Conservation (phyloP, 495 filamentous ascomycete genomes). For the Lophiotrema nucula region DNA sequence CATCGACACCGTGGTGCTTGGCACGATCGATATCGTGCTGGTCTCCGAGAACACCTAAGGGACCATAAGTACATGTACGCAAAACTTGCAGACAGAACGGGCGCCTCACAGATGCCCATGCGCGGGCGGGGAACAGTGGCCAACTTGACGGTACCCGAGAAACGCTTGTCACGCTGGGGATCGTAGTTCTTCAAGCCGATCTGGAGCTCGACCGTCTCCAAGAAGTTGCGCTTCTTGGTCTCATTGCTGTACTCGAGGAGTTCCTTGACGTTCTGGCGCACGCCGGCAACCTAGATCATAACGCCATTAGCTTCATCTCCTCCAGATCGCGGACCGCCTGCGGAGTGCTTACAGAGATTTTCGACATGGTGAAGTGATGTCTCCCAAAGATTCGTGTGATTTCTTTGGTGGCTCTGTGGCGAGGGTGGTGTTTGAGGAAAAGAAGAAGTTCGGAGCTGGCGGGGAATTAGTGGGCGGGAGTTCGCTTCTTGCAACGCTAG, state of each 20-base stretch:
- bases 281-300: conserved; percentile 71
- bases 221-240: conserved; percentile 99
- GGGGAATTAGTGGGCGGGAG: conserved; percentile 1
- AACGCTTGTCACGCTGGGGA: conserved; percentile 99
- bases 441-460: background rate
- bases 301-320: background rate
- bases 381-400: conserved; percentile 64
- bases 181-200: conserved; percentile 99
- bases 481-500: background rate
- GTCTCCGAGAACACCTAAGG: conserved; percentile 93
- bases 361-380: conserved; percentile 55
- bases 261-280: conserved; percentile 85
- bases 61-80: no score
- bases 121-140: conserved; percentile 84
- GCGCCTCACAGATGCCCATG: conserved; percentile 58
- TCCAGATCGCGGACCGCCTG: no score
- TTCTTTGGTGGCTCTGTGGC: conserved; percentile 33
- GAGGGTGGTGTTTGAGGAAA: conserved; percentile 14
- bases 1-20: conserved; percentile 95
- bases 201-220: conserved; percentile 92
- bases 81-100: no score
- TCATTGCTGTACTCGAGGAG: conserved; percentile 92
- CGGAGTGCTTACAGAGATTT: conserved; percentile 39
- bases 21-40: conserved; percentile 99
- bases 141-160: conserved; percentile 96